Evolutionary conservation across 768 basidiomycete genomes (phyloP), one percentile per base, ranked within the genome.

Genomic region (Tricholoma saponaceum): DNA sequence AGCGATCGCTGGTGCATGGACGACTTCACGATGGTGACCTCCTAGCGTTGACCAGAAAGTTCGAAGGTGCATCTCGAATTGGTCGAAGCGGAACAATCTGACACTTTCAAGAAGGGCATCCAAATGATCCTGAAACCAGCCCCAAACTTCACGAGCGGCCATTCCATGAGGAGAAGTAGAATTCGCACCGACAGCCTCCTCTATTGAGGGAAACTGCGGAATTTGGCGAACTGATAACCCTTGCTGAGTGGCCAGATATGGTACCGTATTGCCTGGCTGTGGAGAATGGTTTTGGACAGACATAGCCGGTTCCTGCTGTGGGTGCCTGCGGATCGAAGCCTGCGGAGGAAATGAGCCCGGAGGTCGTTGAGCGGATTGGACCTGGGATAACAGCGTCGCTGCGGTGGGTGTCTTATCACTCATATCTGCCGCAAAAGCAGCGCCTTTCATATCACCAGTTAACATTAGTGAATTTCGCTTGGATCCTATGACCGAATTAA

Each of bases 61-160:
- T 49, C 92, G 84, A 44, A 94, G 72, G 65, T 92, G 84, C 75
- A 92, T 83, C 70, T 95, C 92, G 66, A 94, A 94, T 71, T 92
- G 89, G 72, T 95, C 93, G 64, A 93, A 90, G 37, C 91, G 81
- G 76, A 87, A 89, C 16, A 82, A 75, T 55, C 89, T 77, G 43
- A 93, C 83, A 64, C 83, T 87, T 62, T 92, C 90, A 30, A 94
- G 74, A 49, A 95, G 78, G 0, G 86, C 77, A 71, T 95, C 92
- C 59, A 94, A 78, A 75, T 96, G 94, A 57, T 92, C 89, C 70
- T 90, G 88, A 78, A 96, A 96, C 87, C 90, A 92, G 28, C 79
- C 81, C 94, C 94, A 96, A 5, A 92, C 89, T 70, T 92, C 90
- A 62, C 89, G 83, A 26, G 90, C 92, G 59, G 87, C 86, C 20